phyloP scores from a whole-genome alignment of 2,329 filamentous ascomycete genomes.

The Annulohypoxylon truncatum region DNA sequence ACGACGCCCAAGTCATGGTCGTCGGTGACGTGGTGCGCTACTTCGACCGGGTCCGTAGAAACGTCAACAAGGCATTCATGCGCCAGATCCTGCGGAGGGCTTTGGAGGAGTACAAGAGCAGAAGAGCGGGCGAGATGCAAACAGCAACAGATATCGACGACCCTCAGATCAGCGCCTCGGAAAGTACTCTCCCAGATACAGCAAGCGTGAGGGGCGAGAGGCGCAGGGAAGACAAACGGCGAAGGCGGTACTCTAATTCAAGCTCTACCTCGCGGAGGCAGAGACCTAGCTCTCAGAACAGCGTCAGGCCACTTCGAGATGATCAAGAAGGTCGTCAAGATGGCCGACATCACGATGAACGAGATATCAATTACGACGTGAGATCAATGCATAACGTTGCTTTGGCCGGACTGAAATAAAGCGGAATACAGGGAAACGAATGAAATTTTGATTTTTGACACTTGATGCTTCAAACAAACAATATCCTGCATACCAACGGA shows the following conservation, averaged over 20 bases:
- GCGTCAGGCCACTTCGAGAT: constrained; percentile 19
- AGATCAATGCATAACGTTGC: constrained; percentile 50
- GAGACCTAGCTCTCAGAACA: constrained; percentile 20
- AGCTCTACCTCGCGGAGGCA: constrained; percentile 27
- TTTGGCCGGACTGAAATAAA: constrained; percentile 47
- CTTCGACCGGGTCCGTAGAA: constrained; percentile 53
- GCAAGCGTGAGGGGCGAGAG: constrained; percentile 21
- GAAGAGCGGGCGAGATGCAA: constrained; percentile 36
- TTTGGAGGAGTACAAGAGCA: constrained; percentile 50
- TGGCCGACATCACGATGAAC: constrained; percentile 1
- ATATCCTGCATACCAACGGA: constrained; percentile 37
- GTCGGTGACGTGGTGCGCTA: constrained; percentile 53
- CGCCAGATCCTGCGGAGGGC: constrained; percentile 51
- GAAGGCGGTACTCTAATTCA: constrained; percentile 27
- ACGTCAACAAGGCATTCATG: constrained; percentile 55
- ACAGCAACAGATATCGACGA: constrained; percentile 28
- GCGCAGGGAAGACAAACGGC: constrained; percentile 26
- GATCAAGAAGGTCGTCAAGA: constrained; percentile 13
- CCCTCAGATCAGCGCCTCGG: constrained; percentile 29
- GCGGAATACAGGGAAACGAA: background rate
- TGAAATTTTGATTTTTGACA: constrained; percentile 13
- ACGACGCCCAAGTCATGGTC: constrained; percentile 52
- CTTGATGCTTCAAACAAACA: constrained; percentile 33
- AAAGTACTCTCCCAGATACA: constrained; percentile 28
- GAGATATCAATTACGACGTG: constrained; percentile 43